Evolutionary conservation across 2,329 filamentous ascomycete species (phyloP).

Genomic region (Trichoderma afroharzianum): DNA sequence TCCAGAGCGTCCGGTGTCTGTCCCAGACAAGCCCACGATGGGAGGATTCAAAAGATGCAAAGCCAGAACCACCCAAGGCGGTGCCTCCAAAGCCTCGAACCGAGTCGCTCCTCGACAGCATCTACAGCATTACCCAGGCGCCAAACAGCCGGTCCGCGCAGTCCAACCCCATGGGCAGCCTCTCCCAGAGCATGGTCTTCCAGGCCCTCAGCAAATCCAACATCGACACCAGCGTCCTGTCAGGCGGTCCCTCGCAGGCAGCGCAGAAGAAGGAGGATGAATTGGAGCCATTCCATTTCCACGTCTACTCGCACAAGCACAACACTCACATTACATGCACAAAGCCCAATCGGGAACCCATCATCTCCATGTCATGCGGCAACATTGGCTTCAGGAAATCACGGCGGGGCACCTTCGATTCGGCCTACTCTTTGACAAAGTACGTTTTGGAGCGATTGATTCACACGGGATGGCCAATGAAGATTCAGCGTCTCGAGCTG

Average conservation of each 20-base stretch:
- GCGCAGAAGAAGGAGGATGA: conserved; percentile 33
- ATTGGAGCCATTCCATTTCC: conserved; percentile 73
- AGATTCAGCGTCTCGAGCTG: conserved; percentile 76
- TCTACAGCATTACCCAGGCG: conserved; percentile 30
- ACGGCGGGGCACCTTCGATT: conserved; percentile 78
- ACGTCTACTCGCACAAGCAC: conserved; percentile 84
- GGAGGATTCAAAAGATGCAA: conserved; percentile 25
- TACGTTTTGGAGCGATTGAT: conserved; percentile 82
- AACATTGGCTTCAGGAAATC: conserved; percentile 90
- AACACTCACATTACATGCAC: conserved; percentile 94
- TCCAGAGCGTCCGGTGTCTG: conserved; percentile 33
- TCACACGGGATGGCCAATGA: conserved; percentile 71
- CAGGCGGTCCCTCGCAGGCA: conserved; percentile 22
- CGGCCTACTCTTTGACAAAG: conserved; percentile 83
- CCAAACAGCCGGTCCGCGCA: conserved; percentile 20
- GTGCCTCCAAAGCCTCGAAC: conserved; percentile 27
- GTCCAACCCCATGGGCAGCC: conserved; percentile 32
- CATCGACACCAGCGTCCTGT: conserved; percentile 33
- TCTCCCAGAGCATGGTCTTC: conserved; percentile 40
- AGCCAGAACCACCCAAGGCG: conserved; percentile 23
- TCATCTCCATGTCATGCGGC: conserved; percentile 77
- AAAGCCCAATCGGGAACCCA: conserved; percentile 71
- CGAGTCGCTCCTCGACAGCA: conserved; percentile 32
- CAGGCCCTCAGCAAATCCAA: conserved; percentile 34
- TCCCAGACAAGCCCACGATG: conserved; percentile 36